Percentiles rank a stretch among this genome's conserved stretches.
phyloP scores from a whole-genome alignment of 176 grass and related monocot genomes.

The Aegilops speltoides region DNA sequence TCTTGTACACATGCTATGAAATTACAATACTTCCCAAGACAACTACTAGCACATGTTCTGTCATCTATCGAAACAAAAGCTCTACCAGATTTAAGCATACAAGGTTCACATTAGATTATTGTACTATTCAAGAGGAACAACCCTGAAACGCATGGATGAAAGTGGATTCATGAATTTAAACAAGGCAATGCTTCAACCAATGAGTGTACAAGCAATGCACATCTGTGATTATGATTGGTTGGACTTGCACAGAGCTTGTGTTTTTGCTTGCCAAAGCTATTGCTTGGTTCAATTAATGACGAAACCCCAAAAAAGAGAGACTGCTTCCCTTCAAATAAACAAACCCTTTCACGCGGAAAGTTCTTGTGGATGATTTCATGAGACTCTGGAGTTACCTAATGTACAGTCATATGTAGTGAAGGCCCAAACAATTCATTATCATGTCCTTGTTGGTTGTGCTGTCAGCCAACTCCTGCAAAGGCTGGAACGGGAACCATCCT shows the following conservation, averaged over 20 bases:
- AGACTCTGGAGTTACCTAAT: not conserved
- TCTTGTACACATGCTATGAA: not conserved
- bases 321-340: not conserved
- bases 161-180: not conserved
- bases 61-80: not conserved
- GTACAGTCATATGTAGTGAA: not conserved
- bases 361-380: not conserved
- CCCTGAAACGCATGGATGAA: not conserved
- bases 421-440: not conserved
- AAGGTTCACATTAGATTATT: not conserved
- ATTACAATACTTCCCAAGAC: not conserved
- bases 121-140: not conserved
- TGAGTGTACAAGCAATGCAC: no score
- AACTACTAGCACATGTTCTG: not conserved
- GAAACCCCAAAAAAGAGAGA: not conserved
- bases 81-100: not conserved
- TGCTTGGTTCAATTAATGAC: not conserved
- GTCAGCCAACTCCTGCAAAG: not conserved
- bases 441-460: not conserved
- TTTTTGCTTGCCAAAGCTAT: not conserved
- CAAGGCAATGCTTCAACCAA: not conserved
- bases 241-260: not conserved
- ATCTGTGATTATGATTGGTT: not conserved
- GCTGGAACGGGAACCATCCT: not conserved
- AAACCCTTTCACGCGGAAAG: not conserved